These are phyloP conservation scores for Lentinula edodes DNA, from an alignment of 768 basidiomycete genomes.

Conservation along the genomic window DNA sequence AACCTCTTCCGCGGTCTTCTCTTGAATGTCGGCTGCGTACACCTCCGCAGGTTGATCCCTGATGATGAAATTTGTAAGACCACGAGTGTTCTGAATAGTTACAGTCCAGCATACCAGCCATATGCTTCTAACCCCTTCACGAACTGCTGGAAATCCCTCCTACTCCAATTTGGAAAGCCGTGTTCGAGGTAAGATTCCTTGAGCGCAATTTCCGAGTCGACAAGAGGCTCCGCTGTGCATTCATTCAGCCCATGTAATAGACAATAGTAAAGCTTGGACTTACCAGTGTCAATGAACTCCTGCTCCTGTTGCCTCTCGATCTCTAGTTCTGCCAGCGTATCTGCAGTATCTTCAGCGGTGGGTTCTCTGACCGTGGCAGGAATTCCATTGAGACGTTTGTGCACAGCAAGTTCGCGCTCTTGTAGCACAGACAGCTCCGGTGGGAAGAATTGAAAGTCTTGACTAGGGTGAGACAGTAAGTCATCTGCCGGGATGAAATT, in stretches of 20 bases:
- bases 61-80: background rate
- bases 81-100: background rate
- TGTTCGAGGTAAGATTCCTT: conserved; percentile 74
- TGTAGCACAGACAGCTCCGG: conserved; percentile 74
- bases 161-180: conserved; percentile 90
- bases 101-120: conserved; percentile 56
- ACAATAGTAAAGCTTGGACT: conserved; percentile 1
- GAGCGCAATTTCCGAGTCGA: conserved; percentile 76
- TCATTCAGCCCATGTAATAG: background rate
- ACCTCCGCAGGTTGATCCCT: conserved; percentile 63
- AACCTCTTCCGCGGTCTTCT: conserved; percentile 77
- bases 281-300: conserved; percentile 83
- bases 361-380: conserved; percentile 59
- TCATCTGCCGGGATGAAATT: background rate
- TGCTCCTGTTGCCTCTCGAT: conserved; percentile 76
- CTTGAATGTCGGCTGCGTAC: conserved; percentile 78
- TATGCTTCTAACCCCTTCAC: conserved; percentile 71
- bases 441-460: conserved; percentile 98
- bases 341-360: conserved; percentile 72
- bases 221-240: conserved; percentile 74
- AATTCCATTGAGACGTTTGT: conserved; percentile 72
- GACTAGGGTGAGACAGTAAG: conserved; percentile 34
- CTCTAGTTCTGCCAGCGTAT: conserved; percentile 55
- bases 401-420: conserved; percentile 79
- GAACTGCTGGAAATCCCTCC: conserved; percentile 91